These are phyloP conservation scores for Quercus cerris DNA, from an alignment of 306 rosid species.

Conservation along the genomic window DNA sequence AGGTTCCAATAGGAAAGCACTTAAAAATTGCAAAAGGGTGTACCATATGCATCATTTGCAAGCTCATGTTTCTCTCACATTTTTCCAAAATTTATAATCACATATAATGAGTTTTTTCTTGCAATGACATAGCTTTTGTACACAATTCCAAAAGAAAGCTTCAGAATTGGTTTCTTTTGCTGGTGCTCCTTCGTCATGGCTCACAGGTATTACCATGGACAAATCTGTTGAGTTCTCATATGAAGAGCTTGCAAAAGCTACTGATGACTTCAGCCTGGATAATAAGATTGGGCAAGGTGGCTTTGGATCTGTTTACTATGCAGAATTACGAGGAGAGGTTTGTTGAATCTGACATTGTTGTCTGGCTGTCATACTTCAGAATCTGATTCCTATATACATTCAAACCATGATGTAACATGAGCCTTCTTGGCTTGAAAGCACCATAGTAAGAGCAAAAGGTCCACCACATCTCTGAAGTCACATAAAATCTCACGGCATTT, in stretches of 20 bases:
- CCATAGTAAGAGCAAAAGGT: background rate
- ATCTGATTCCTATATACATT: background rate
- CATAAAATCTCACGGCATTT: background rate
- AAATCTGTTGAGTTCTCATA: slow-evolving; percentile 77
- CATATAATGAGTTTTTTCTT: background rate
- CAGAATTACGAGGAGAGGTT: slow-evolving; percentile 76
- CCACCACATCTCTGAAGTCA: background rate
- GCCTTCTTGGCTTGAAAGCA: too few species aligned
- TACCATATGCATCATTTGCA: background rate
- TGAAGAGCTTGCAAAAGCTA: slow-evolving; percentile 69
- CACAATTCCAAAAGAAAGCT: slow-evolving; percentile 20
- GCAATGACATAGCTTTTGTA: background rate
- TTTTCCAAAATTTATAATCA: background rate
- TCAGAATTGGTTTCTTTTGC: slow-evolving; percentile 26
- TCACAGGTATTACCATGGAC: slow-evolving; percentile 60
- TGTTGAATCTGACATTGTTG: background rate
- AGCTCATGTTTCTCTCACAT: background rate
- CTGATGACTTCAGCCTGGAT: slow-evolving; percentile 41
- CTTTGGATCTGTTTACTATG: slow-evolving; percentile 68
- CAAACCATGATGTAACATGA: background rate
- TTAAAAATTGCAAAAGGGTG: background rate
- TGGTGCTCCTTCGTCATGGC: slow-evolving; percentile 33
- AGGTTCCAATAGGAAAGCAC: background rate
- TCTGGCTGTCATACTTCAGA: background rate
- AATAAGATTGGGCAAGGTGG: slow-evolving; percentile 76